These are phyloP conservation scores for Isatis tinctoria DNA, from an alignment of 345 rosid species.

Conservation along the genomic window DNA sequence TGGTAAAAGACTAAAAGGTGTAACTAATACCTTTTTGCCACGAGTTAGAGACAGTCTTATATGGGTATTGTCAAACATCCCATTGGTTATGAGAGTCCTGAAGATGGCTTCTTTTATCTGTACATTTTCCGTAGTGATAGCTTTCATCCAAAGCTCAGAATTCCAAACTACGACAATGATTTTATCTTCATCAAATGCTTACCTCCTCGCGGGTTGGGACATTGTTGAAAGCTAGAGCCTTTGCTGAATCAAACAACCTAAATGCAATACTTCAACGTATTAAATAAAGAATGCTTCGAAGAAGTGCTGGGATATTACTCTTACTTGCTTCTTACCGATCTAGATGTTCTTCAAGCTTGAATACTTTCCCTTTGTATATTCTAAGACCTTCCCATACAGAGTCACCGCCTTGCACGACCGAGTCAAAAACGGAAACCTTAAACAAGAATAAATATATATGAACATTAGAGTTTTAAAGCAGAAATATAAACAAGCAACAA, in stretches of 20 bases:
- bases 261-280: slow-evolving; percentile 3
- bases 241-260: slow-evolving; percentile 89
- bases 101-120: slow-evolving; percentile 88
- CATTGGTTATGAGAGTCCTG: slow-evolving; percentile 75
- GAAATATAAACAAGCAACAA: not conserved
- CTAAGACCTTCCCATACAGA: slow-evolving; percentile 91
- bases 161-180: not conserved
- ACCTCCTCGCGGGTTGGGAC: slow-evolving; percentile 79
- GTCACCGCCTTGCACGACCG: slow-evolving; percentile 90
- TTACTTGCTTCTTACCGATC: slow-evolving; percentile 52
- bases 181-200: slow-evolving; percentile 2
- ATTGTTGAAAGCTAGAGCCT: slow-evolving; percentile 82
- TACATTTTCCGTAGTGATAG: not conserved
- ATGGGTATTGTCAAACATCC: slow-evolving; percentile 85
- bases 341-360: slow-evolving; percentile 83
- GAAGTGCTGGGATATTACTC: not conserved
- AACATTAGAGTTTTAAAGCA: not conserved
- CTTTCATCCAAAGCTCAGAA: not conserved
- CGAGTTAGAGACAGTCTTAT: slow-evolving; percentile 83
- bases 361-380: slow-evolving; percentile 59
- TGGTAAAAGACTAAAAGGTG: not conserved
- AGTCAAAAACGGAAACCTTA: slow-evolving; percentile 88
- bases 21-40: slow-evolving; percentile 65
- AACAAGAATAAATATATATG: not conserved
- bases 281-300: not conserved